Evolutionary conservation across 805 yeast species (phyloP), one percentile per base, ranked within the genome.

Genomic region (Barnettozyma pratensis): DNA sequence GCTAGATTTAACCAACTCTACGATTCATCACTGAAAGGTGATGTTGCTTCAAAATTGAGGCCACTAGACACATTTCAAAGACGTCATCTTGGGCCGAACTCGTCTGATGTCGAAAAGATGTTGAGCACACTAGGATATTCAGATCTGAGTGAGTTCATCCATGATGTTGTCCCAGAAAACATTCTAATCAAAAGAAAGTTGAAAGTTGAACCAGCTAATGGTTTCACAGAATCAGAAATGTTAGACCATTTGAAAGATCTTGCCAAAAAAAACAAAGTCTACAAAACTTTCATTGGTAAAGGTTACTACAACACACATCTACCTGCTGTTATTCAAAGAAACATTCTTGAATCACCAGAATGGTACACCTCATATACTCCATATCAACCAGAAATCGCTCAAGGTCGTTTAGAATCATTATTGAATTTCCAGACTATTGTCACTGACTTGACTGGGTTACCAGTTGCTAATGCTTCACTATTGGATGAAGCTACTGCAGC

Each of bases 291-390:
- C 57, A 92, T 94, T 50, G 99, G 99, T 53, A 87, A 87, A 65
- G 99, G 99, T 38, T 94, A 92, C 68, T 86, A 88, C 58, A 96
- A 96, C 50, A 92, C 98, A 0, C 74, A 79, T 45, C 72, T 88
- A 41, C 99, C 99, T 0, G 85, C 96, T 2, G 97, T 92, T 35
- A 87, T 94, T 57, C 95, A 88, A 72, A 81, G 99, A 65, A 94
- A 94, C 61, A 68, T 94, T 50, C 72, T 94, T 49, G 99, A 94
- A 68, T 81, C 85, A 52, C 99, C 99, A 6, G 96, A 90, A 64
- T 94, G 99, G 99, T 94, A 94, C 74, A 94, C 99, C 25, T 89
- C 97, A 1, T 94, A 94, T 66, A 94, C 99, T 27, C 99, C 99
- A 35, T 94, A 94, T 67, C 99, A 94, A 71, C 97, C 99, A 1